Conservation (phyloP, 805 yeast species). For the Myxozyma geophila region DNA sequence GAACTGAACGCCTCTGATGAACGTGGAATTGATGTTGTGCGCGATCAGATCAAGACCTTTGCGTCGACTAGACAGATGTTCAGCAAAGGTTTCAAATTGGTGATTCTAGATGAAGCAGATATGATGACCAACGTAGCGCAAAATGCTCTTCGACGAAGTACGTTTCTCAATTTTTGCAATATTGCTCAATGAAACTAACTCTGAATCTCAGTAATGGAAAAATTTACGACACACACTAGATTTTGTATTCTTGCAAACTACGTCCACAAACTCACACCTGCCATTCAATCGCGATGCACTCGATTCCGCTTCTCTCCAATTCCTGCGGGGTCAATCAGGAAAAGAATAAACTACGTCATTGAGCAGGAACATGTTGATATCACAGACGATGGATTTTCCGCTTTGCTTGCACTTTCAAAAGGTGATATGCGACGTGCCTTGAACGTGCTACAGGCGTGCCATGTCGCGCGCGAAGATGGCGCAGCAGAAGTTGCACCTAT, state of each 20-base stretch:
- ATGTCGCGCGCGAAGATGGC: slow-evolving; percentile 59
- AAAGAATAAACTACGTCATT: slow-evolving; percentile 70
- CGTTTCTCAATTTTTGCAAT: slow-evolving; percentile 49
- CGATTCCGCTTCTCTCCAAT: slow-evolving; percentile 91
- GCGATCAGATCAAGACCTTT: slow-evolving; percentile 94
- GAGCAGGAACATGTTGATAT: slow-evolving; percentile 67
- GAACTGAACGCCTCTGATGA: slow-evolving; percentile 97
- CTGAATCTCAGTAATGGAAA: slow-evolving; percentile 62
- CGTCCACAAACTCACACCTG: slow-evolving; percentile 94
- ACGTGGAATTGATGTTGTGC: slow-evolving; percentile 96
- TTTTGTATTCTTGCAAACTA: slow-evolving; percentile 95
- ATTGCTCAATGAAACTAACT: slow-evolving; percentile 50
- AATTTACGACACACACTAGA: slow-evolving; percentile 84
- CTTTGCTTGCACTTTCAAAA: slow-evolving; percentile 72
- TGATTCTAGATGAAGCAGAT: slow-evolving; percentile 93
- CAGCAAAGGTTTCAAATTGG: slow-evolving; percentile 90
- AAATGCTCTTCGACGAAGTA: slow-evolving; percentile 89
- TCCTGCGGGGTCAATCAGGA: slow-evolving; percentile 65
- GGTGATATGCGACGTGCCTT: slow-evolving; percentile 98
- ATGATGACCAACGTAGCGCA: slow-evolving; percentile 98
- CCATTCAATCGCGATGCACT: slow-evolving; percentile 91
- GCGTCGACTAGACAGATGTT: slow-evolving; percentile 96
- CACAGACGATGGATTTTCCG: slow-evolving; percentile 60
- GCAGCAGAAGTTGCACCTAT: slow-evolving; percentile 55
- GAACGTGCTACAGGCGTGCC: slow-evolving; percentile 92